Conservation (phyloP, 2,329 filamentous ascomycete species). For the Ceratocystis lukuohia region DNA sequence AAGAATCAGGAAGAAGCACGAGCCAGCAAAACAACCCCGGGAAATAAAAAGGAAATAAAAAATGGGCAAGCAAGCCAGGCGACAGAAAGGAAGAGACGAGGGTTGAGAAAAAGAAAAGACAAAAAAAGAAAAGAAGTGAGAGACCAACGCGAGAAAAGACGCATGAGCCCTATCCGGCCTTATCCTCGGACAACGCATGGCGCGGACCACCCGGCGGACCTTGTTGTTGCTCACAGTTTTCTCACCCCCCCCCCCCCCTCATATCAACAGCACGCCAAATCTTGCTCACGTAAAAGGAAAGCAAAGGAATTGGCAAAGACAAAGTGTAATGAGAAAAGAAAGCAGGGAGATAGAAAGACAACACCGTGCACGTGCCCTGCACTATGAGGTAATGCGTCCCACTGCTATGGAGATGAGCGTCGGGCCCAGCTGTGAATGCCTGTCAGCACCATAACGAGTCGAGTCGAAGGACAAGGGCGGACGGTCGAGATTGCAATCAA, state of each 20-base stretch:
- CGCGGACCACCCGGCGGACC: neutral
- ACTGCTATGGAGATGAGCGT: conserved; percentile 4
- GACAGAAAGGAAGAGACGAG: neutral
- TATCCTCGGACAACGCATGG: neutral
- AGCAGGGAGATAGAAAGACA: neutral
- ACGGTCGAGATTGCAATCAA: neutral
- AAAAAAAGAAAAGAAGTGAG: neutral
- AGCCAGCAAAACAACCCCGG: neutral
- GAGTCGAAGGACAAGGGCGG: neutral
- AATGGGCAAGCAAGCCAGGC: no score
- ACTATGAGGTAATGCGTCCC: conserved; percentile 8
- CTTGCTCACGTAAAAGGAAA: neutral
- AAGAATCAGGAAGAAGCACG: neutral
- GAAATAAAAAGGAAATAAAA: conserved; percentile 6
- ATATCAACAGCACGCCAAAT: neutral
- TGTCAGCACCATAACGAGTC: no score
- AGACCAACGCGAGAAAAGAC: neutral
- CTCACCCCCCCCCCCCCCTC: neutral
- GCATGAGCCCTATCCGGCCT: conserved; percentile 7
- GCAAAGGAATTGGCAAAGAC: neutral
- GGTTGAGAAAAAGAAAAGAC: neutral
- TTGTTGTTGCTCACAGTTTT: neutral
- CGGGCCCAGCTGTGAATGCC: neutral
- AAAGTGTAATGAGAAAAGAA: neutral
- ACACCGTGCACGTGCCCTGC: neutral